A percentile compares a stretch with the other conserved stretches of the same genome.
These are phyloP conservation scores for Xanthoconium separans DNA, from an alignment of 1,284 basidiomycete genomes.

Conservation along the genomic window DNA sequence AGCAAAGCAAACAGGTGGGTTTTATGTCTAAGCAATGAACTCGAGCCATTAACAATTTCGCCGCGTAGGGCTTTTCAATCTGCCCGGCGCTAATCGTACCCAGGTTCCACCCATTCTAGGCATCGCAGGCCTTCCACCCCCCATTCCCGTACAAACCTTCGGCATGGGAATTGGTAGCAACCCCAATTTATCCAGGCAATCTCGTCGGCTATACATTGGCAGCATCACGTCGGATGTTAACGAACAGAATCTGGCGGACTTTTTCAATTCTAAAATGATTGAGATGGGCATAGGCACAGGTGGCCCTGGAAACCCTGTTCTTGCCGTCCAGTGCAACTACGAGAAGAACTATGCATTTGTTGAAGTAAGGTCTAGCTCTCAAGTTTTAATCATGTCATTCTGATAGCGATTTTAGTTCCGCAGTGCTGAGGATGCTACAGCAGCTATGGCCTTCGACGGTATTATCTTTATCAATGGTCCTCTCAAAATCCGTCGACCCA, in stretches of 20 bases:
- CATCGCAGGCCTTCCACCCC: slow-evolving; percentile 75
- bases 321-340: slow-evolving; percentile 92
- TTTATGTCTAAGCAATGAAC: neutral
- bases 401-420: slow-evolving; percentile 70
- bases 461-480: slow-evolving; percentile 92
- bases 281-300: slow-evolving; percentile 87
- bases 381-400: neutral
- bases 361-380: slow-evolving; percentile 57
- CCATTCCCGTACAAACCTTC: slow-evolving; percentile 78
- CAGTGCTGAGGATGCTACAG: slow-evolving; percentile 92
- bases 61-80: slow-evolving; percentile 78
- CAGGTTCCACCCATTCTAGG: slow-evolving; percentile 81
- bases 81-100: slow-evolving; percentile 88
- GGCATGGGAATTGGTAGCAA: slow-evolving; percentile 83
- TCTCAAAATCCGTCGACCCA: slow-evolving; percentile 94
- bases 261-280: slow-evolving; percentile 95
- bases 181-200: slow-evolving; percentile 86
- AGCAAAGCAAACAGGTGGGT: slow-evolving; percentile 92
- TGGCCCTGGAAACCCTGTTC: slow-evolving; percentile 84
- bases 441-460: slow-evolving; percentile 96
- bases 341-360: slow-evolving; percentile 99
- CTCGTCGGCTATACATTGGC: slow-evolving; percentile 93
- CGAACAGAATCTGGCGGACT: slow-evolving; percentile 85
- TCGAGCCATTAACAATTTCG: slow-evolving; percentile 6
- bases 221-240: slow-evolving; percentile 92